Evolutionary conservation across 2,329 filamentous ascomycete species (phyloP).

Genomic region (Venturia effusa): DNA sequence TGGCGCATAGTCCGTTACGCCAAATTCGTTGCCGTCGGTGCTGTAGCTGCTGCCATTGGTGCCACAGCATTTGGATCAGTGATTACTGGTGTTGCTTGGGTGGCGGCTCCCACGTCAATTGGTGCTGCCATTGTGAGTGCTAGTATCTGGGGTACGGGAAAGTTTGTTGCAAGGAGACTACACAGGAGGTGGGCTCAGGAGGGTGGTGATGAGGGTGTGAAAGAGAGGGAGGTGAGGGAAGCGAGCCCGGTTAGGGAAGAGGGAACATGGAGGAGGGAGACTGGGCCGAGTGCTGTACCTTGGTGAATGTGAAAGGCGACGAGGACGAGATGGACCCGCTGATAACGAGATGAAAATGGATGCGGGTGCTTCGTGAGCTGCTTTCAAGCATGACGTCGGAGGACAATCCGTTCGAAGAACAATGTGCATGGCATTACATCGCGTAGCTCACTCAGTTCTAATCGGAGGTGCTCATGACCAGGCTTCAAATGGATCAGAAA

Average conservation of each 20-base stretch:
- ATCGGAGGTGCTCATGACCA: no score
- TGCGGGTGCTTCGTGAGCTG: no score
- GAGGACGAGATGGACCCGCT: not conserved
- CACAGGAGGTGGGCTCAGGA: constrained; percentile 19
- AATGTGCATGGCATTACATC: no score
- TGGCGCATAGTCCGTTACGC: constrained; percentile 32
- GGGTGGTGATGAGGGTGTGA: constrained; percentile 15
- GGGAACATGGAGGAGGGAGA: constrained; percentile 5
- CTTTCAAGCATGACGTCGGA: not conserved
- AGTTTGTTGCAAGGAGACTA: constrained; percentile 25
- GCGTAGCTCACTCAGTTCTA: no score
- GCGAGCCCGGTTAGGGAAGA: constrained; percentile 11
- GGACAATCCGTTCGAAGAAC: not conserved
- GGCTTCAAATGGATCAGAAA: no score
- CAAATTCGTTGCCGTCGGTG: constrained; percentile 33
- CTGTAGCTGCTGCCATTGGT: constrained; percentile 27
- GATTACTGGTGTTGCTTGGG: constrained; percentile 28
- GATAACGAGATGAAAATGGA: not conserved
- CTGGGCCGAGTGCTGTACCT: constrained; percentile 12
- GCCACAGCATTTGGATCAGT: constrained; percentile 27
- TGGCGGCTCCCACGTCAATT: constrained; percentile 32
- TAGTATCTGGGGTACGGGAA: constrained; percentile 28
- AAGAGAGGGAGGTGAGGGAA: constrained; percentile 16
- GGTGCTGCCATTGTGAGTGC: constrained; percentile 26
- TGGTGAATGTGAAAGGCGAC: constrained; percentile 5